Evolutionary conservation across 2,329 filamentous ascomycete genomes (phyloP).

Genomic region (Fonsecaea monophora): DNA sequence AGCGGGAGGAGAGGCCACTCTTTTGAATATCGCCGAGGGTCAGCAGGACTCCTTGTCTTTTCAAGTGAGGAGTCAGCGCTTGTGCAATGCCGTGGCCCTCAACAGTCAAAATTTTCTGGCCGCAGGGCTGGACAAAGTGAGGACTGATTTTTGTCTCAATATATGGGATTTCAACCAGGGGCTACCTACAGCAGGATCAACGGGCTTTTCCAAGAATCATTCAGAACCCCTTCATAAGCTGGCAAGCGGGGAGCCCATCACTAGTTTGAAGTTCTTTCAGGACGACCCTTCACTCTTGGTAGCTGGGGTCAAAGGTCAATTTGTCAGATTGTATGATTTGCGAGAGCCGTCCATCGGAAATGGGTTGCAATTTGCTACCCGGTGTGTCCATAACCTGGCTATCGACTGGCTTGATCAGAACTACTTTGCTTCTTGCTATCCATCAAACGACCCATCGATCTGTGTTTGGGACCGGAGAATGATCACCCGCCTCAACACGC

Average conservation of each 20-base stretch:
- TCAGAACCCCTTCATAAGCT: slow-evolving; percentile 63
- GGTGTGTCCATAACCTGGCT: slow-evolving; percentile 68
- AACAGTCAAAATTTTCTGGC: slow-evolving; percentile 64
- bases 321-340: slow-evolving; percentile 67
- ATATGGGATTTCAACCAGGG: slow-evolving; percentile 67
- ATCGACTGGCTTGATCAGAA: slow-evolving; percentile 70
- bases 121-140: slow-evolving; percentile 66
- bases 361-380: slow-evolving; percentile 60
- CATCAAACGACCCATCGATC: slow-evolving; percentile 63
- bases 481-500: slow-evolving; percentile 48
- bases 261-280: slow-evolving; percentile 69
- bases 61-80: slow-evolving; percentile 66
- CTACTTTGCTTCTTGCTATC: slow-evolving; percentile 66
- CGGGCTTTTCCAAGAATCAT: slow-evolving; percentile 35
- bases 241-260: slow-evolving; percentile 67
- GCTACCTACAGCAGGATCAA: slow-evolving; percentile 46
- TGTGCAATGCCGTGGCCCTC: slow-evolving; percentile 70
- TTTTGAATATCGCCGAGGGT: slow-evolving; percentile 62
- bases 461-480: slow-evolving; percentile 68
- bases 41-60: slow-evolving; percentile 58
- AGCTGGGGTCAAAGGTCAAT: slow-evolving; percentile 66
- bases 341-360: slow-evolving; percentile 51
- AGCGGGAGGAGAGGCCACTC: slow-evolving; percentile 66
- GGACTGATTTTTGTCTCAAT: slow-evolving; percentile 70
- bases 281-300: slow-evolving; percentile 67